Evolutionary conservation across 2,329 filamentous ascomycete genomes (phyloP), one percentile per base, ranked within the genome.

Genomic region (Trichoderma cornu-damae): DNA sequence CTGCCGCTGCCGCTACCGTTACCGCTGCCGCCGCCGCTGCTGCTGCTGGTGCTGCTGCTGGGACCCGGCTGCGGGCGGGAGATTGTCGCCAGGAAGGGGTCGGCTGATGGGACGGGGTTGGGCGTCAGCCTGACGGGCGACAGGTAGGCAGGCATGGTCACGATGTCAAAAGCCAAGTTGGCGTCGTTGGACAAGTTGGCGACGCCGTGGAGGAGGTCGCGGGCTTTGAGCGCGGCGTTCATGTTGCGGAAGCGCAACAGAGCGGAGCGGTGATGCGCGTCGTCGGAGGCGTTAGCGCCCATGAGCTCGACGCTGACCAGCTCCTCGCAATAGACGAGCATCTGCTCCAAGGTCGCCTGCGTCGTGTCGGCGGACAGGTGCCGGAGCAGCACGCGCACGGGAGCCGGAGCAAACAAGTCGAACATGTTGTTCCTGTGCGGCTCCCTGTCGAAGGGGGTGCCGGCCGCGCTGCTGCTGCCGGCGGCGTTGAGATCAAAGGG

Each of bases 281-380:
- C 80, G 34, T 77, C 73, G 5, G 78, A 77, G 57, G 75, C 70
- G 22, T 83, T 77, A 22, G 71, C 61, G 1, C 79, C 71, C 3
- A 84, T 68, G 24, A 85, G 69, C 62, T 83, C 76, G 16, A 80
- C 73, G 43, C 75, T 73, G 35, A 75, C 66, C 11, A 83, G 70
- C 35, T 84, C 81, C 62, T 84, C 75, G 51, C 79, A 82, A 70
- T 81, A 84, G 40, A 83, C 73, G 32, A 82, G 73, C 81, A 85
- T 84, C 28, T 81, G 68, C 46, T 77, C 74, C 51, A 86, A 64
- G 22, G 75, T 75, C 50, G 83, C 77, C 50, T 82, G 77, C 1
- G 78, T 77, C 3, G 78, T 81, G 62, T 79, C 78, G 49, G 73
- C 61, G 1, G 82, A 81, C 11, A 86, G 73, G 61, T 77, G 75